Evolutionary conservation across 345 rosid species (phyloP).

Genomic region (Camelina laxa): DNA sequence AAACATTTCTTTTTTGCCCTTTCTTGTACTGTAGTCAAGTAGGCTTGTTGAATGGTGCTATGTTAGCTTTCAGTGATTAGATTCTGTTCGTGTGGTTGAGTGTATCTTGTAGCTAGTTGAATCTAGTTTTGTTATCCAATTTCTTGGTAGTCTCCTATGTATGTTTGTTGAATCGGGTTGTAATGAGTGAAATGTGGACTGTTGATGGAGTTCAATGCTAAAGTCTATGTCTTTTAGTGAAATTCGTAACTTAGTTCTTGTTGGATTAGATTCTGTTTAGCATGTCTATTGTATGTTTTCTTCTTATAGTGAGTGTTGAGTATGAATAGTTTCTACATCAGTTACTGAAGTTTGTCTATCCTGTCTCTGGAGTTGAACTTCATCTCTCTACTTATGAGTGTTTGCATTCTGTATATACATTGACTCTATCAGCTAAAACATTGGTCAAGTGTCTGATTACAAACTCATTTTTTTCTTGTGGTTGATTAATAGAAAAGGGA

Average conservation of each 20-base stretch:
- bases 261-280: not conserved
- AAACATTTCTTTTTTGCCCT: constrained; percentile 7
- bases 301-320: not conserved
- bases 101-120: not conserved
- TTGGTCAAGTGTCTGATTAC: not conserved
- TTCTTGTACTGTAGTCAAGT: not conserved
- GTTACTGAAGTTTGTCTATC: not conserved
- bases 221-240: not conserved
- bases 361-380: too few species aligned
- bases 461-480: not conserved
- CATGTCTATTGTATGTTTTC: not conserved
- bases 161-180: not conserved
- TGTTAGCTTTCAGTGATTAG: not conserved
- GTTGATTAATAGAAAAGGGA: constrained; percentile 71
- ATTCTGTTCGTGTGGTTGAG: not conserved
- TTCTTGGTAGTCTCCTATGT: not conserved
- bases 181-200: not conserved
- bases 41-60: not conserved
- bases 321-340: too few species aligned
- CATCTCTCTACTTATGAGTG: not conserved
- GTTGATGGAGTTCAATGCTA: not conserved
- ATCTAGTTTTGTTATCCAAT: not conserved
- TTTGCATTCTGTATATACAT: too few species aligned
- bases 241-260: not conserved
- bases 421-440: too few species aligned